These are phyloP conservation scores for Agrostemma githago DNA, from an alignment of 148 eudicot genomes.

Conservation along the genomic window DNA sequence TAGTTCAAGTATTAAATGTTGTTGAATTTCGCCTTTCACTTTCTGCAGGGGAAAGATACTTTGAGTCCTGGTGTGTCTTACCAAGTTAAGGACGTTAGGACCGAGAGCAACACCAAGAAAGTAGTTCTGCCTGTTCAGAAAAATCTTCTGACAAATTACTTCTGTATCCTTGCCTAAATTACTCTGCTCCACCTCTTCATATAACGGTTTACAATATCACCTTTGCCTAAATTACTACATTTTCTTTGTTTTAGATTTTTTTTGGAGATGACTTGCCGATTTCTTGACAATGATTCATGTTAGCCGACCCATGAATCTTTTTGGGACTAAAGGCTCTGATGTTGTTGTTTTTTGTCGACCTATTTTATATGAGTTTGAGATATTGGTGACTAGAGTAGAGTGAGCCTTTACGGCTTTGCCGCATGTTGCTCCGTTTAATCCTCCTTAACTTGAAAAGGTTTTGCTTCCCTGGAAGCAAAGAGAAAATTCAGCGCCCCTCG, in stretches of 20 bases:
- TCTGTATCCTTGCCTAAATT: slow-evolving; percentile 70
- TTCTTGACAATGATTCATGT: no score
- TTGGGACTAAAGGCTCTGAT: no score
- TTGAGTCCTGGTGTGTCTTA: slow-evolving; percentile 33
- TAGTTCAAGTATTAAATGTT: background rate
- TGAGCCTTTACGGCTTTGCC: slow-evolving; percentile 6
- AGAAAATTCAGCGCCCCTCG: slow-evolving; percentile 76
- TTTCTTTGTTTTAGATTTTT: no score
- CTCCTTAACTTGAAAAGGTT: slow-evolving; percentile 60
- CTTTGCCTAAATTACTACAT: background rate
- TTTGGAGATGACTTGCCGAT: no score
- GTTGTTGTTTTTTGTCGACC: background rate
- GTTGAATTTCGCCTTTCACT: slow-evolving; percentile 6
- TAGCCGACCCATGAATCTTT: no score
- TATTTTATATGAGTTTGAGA: background rate
- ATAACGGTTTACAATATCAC: background rate
- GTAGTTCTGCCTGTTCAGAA: slow-evolving; percentile 89
- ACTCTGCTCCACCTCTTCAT: background rate
- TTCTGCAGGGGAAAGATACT: slow-evolving; percentile 40
- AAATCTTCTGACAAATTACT: slow-evolving; percentile 86
- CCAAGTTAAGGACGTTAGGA: slow-evolving; percentile 43
- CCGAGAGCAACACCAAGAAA: slow-evolving; percentile 52
- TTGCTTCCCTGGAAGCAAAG: slow-evolving; percentile 95
- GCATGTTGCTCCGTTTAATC: slow-evolving; percentile 12
- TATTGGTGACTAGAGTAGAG: background rate